Base-by-base conservation (phyloP, 768 basidiomycete species). In the Podaxis sp. region DNA sequence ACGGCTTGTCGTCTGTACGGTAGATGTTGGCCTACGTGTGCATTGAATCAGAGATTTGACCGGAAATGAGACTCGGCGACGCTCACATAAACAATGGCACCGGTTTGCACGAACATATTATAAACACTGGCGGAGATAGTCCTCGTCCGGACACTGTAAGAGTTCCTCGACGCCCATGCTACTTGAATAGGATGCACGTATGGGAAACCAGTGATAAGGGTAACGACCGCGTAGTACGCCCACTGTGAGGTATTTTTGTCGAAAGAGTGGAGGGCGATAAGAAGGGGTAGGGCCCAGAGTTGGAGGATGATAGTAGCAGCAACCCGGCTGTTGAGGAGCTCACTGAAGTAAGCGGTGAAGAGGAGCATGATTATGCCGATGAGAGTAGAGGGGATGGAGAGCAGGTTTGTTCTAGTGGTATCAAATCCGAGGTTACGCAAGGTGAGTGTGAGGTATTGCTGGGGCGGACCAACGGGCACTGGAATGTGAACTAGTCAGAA, bases 31-130 rank as follows among this genome's bases (percentile, higher is more conserved):
- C 43, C 43, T 46, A 17, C 19, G 5, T 46, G 43, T 15, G 81
- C 78, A 79, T 82, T 33, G 66, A 38, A 6, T 17, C 53, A 36
- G 53, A 40, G 6, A 29, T 51, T 40, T 19, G 24, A 55, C 33
- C 17, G 57, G 4, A 22, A n/a, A 29, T 7, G 9, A 33, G 17
- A 50, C 19, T 46, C 2, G 13, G 72, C 15, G n/a, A 17, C 19
- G 19, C 78, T 51, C 61, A 81, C 82, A 64, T 79, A 79, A 40
- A 82, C 72, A 37, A 86, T 80, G 17, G 74, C 77, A 17, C 82
- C 82, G 3, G 81, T 80, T 70, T 87, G 85, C n/a, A 86, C 84
- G 64, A 81, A 83, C 79, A 88, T 85, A 65, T 87, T 89, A 70
- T 89, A 88, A 27, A 85, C 72, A 58, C 77, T 77, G 4, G 79